Conservation (phyloP, 176 grass and related monocot species). For the Themeda triandra region DNA sequence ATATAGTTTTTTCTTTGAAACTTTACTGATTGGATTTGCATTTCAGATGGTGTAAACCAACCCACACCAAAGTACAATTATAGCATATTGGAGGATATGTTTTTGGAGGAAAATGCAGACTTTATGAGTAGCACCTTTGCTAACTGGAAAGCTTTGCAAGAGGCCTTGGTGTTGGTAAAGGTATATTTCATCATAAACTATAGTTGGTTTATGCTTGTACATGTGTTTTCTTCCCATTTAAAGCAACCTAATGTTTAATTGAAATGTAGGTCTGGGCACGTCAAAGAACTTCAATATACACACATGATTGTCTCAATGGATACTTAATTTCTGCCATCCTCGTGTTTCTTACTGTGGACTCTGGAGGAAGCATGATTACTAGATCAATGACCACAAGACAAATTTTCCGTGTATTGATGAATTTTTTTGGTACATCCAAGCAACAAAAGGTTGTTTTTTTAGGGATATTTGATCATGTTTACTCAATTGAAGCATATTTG, state of each 20-base stretch:
- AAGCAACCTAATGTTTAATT: conserved; percentile 25
- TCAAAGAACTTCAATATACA: conserved; percentile 70
- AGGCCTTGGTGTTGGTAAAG: conserved; percentile 87
- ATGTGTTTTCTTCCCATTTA: background rate
- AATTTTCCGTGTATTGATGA: conserved; percentile 71
- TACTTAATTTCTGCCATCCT: conserved; percentile 79
- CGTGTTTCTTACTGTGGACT: conserved; percentile 55
- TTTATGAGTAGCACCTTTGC: conserved; percentile 55
- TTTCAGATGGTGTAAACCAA: conserved; percentile 59
- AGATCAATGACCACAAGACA: conserved; percentile 67
- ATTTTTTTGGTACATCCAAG: conserved; percentile 65
- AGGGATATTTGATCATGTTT: background rate
- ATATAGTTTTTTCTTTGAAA: background rate
- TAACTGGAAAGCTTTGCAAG: conserved; percentile 63
- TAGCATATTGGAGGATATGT: conserved; percentile 95
- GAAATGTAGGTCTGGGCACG: conserved; percentile 83
- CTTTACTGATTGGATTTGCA: conserved; percentile 14
- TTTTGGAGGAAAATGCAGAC: conserved; percentile 86
- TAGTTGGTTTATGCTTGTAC: background rate
- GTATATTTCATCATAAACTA: conserved; percentile 40
- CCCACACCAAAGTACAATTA: conserved; percentile 88
- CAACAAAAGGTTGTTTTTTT: conserved; percentile 15
- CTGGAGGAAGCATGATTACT: conserved; percentile 61
- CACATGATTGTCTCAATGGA: conserved; percentile 93
- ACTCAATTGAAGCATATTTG: conserved; percentile 25